Evolutionary conservation across 164 flowering plant species (phyloP), one percentile per base, ranked within the genome.

Genomic region (Sedum album): DNA sequence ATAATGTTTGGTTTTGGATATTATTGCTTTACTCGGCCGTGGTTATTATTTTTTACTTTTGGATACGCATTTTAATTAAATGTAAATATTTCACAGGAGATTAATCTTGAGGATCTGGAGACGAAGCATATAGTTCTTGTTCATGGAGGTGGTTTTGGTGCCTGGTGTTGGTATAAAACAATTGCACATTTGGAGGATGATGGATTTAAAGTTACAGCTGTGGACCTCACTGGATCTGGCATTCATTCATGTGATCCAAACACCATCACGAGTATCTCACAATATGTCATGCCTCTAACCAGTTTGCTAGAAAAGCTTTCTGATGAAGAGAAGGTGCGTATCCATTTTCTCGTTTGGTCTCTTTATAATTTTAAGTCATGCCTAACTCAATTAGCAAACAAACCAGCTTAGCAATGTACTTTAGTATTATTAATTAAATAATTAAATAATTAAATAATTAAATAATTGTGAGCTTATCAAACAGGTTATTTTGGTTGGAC

Each of bases 131-230:
- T 91, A 75, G 86, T 93, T 69, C 97, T 93, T 67, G 92, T 93
- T 28, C 98, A 93, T 85, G 98, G 98, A 69, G 98, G 98, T 74
- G 97, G 98, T 23, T 93, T 88, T 84, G 98, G 98, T 57, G 98
- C 98, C 73, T 93, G 98, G 98, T 93, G 98, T 80, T 93, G 98
- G 98, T 93, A 93, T 72, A 93, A 91, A 81, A 86, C 91, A 42
- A 93, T 93, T 62, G 83, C 98, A 31, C 90, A 89, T 69, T 79
- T 93, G 23, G 93, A 88, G 77, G 97, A 91, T 72, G 82, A 73
- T 63, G 97, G 97, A 74, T 93, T 80, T 69, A 85, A 77, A 79
- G 96, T 88, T 66, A 84, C 91, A 72, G 98, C 97, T 1, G 69
- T 93, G 41, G 97, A 93, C 66, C 82, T 93, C 66, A 80, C 96